phyloP scores from a whole-genome alignment of 2,329 filamentous ascomycete species.

The Parastagonospora nodorum region DNA sequence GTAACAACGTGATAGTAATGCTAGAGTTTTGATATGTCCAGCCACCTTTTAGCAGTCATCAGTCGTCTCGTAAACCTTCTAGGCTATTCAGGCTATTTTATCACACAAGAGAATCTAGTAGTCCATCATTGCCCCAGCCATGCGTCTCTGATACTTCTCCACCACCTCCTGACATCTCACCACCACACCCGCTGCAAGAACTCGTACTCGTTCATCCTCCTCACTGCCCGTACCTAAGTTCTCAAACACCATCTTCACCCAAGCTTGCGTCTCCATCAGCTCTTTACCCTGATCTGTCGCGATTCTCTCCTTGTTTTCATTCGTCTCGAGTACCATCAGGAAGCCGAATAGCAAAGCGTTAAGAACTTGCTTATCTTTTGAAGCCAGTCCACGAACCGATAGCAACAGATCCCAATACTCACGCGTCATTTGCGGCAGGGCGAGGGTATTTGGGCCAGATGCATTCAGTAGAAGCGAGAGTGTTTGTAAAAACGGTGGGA shows the following conservation, averaged over 20 bases:
- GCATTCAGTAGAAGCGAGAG: constrained; percentile 82
- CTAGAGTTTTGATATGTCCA: no score
- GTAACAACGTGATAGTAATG: no score
- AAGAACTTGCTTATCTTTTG: constrained; percentile 67
- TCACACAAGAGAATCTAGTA: constrained; percentile 20
- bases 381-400: constrained; percentile 61
- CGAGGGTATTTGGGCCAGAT: constrained; percentile 76
- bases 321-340: constrained; percentile 80
- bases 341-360: constrained; percentile 79
- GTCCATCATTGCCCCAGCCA: constrained; percentile 71
- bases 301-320: constrained; percentile 72
- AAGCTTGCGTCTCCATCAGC: constrained; percentile 84
- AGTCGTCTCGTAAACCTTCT: no score
- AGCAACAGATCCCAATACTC: constrained; percentile 87
- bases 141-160: constrained; percentile 75
- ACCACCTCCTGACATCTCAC: constrained; percentile 80
- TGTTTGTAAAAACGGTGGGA: constrained; percentile 83
- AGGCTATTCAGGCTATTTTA: no score
- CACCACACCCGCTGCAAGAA: constrained; percentile 75
- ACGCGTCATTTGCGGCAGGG: constrained; percentile 77
- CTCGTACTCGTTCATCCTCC: constrained; percentile 81
- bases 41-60: no score
- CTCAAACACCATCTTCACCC: constrained; percentile 79
- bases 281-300: constrained; percentile 76
- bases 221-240: constrained; percentile 49